Evolutionary conservation across 2,329 filamentous ascomycete genomes (phyloP), one percentile per base, ranked within the genome.

Genomic region (Aureobasidium namibiae): DNA sequence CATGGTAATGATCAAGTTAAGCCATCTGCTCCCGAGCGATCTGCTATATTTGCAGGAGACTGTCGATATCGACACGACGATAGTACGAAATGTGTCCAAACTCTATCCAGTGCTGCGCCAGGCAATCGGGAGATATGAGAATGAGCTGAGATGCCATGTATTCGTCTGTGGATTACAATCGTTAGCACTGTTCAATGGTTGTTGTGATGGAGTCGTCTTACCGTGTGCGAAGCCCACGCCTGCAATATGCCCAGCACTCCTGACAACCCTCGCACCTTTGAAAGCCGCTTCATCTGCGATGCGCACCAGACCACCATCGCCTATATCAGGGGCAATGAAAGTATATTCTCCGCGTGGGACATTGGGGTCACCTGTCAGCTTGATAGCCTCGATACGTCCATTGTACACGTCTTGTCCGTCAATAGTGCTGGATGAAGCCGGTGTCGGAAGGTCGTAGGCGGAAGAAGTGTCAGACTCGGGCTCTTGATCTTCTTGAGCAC

Each of bases 351-450:
- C 92, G 9, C 92, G 81, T 0, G 92, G 92, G 14, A 97, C 85
- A 65, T 96, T 95, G 0, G 87, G 84, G 67, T 99, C 92, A 0
- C 92, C 92, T 0, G 92, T 97, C 34, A 99, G 76, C 70, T 97
- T 97, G 68, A 96, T 85, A 0, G 88, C 92, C 70, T 92, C 85
- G 3, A 97, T 72, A 1, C 84, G 79, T 4, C 90, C 90, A 13
- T 77, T 78, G 64, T 88, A 84, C 1, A 83, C 75, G 14, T 58
- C 60, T 42, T 56, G 59, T 36, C 16, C 52, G 13, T 45, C 29
- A 3, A 18, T 16, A 9, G 16, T 53, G 16, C 33, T 36, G 10
- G 48, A n/a, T 1, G 21, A 24, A 13, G 34, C 38, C 9, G 56
- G 44, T 8, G 26, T 26, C 11, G 14, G 23, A 2, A 9, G 2